Base-by-base conservation (phyloP, 257 asterid genomes). In the Penstemon newberryi region DNA sequence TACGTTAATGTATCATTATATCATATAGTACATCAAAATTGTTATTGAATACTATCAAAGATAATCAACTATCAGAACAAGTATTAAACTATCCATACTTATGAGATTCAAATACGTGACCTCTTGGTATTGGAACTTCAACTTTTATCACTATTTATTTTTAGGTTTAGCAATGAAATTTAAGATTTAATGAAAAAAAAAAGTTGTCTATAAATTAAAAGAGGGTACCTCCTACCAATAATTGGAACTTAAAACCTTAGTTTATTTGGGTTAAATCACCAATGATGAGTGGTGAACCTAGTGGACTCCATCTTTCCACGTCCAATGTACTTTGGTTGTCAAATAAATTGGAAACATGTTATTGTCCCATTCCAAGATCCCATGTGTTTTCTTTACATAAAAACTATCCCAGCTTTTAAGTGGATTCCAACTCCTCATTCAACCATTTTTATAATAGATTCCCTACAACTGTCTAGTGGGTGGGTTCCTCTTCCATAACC, bases 271-370 rank as follows among this genome's bases (percentile, higher is more conserved):
- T 79, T 63, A 74, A 51, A 77, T 44, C 57, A 68, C n/a, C 71
- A 80, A 70, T 33, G 70, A 73, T 76, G 78, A 69, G 80, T 53
- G 66, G 40, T 66, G 47, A 75, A 69, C 69, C 79, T 56, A 75
- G 91, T 84, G 89, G 86, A 78, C 76, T 79, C 75, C 72, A 72
- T 80, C 79, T 80, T 80, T 84, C 75, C 88, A 86, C 85, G 88
- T 79, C 75, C 69, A 41, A 81, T 76, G 83, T 68, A 19, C 53
- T 40, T 77, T 66, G 71, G 60, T 77, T 81, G 80, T 81, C 83
- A 79, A 72, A 73, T 51, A 75, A 61, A 66, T 73, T 76, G 85
- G 84, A 84, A 76, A 72, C 87, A 80, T 74, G 86, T 63, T 72
- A 73, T 61, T 78, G 79, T 83, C 82, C 66, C 75, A 73, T 77